These are phyloP conservation scores for Cercophora samala DNA, from an alignment of 495 filamentous ascomycete species.

Conservation along the genomic window DNA sequence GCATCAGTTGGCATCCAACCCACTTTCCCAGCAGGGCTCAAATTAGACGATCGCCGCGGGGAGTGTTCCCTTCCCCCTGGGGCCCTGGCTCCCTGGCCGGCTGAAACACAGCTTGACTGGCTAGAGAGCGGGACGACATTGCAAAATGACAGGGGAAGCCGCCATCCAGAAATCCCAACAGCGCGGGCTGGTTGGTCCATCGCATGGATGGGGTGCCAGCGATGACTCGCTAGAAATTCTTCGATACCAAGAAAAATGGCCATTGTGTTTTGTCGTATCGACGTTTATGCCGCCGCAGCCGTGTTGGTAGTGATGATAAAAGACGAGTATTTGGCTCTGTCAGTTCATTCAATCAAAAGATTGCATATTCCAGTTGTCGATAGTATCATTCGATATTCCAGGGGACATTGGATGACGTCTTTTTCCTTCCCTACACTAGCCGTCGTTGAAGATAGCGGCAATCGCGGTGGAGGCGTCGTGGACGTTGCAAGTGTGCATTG, in stretches of 20 bases:
- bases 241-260: not conserved
- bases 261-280: not conserved
- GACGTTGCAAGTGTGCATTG: not conserved
- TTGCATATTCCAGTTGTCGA: not conserved
- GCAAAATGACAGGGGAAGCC: constrained; percentile 29
- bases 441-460: constrained; percentile 6
- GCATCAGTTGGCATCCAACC: constrained; percentile 15
- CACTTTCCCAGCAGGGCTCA: constrained; percentile 23
- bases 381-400: not conserved
- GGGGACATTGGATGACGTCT: constrained; percentile 2
- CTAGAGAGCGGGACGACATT: constrained; percentile 26
- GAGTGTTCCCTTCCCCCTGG: constrained; percentile 14
- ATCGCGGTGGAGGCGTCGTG: not conserved
- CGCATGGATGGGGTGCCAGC: not conserved
- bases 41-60: constrained; percentile 31
- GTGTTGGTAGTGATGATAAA: not conserved
- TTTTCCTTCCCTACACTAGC: not conserved
- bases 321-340: not conserved
- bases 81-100: constrained; percentile 27
- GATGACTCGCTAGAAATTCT: constrained; percentile 12
- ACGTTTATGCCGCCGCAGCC: not conserved
- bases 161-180: not conserved
- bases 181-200: not conserved
- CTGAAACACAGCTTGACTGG: constrained; percentile 34
- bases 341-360: not conserved